These are phyloP conservation scores for Phascolomyces articulosus DNA, from an alignment of 371 early-diverging fungal species.

Conservation along the genomic window DNA sequence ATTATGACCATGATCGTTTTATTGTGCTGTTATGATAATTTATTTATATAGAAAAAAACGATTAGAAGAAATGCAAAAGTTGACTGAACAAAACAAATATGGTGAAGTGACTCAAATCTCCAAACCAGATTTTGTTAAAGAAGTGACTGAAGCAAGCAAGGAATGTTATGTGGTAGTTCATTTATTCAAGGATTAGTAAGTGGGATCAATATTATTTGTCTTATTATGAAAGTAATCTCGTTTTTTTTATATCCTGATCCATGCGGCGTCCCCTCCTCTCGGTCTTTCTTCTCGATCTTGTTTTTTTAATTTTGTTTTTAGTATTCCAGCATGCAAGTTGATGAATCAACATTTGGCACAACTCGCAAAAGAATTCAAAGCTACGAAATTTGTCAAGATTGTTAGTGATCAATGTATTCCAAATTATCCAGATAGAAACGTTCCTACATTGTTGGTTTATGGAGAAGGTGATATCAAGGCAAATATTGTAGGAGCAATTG, in stretches of 20 bases:
- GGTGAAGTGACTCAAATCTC: constrained; percentile 87
- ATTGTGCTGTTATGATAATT: too few species aligned
- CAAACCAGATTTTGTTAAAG: constrained; percentile 87
- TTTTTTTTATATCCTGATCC: too few species aligned
- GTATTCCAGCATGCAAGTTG: constrained; percentile 80
- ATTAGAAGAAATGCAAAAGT: constrained; percentile 75
- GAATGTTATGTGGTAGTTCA: constrained; percentile 76
- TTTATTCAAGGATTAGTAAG: constrained; percentile 75
- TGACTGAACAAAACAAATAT: constrained; percentile 65
- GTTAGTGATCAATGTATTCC: constrained; percentile 91
- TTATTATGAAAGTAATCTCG: too few species aligned
- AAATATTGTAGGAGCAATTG: constrained; percentile 82
- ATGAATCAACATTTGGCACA: constrained; percentile 75
- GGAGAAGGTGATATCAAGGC: constrained; percentile 82
- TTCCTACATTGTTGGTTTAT: constrained; percentile 92
- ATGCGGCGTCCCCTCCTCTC: too few species aligned
- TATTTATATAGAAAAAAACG: constrained; percentile 78
- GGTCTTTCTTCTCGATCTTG: constrained; percentile 8
- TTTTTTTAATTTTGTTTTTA: constrained; percentile 20
- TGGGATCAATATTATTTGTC: too few species aligned
- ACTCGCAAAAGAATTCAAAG: constrained; percentile 81
- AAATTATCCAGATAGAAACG: constrained; percentile 90
- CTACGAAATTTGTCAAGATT: constrained; percentile 93
- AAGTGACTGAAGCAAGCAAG: constrained; percentile 92
- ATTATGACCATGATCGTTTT: too few species aligned